Base-by-base conservation (phyloP, 345 rosid species). In the Eutrema japonicum region DNA sequence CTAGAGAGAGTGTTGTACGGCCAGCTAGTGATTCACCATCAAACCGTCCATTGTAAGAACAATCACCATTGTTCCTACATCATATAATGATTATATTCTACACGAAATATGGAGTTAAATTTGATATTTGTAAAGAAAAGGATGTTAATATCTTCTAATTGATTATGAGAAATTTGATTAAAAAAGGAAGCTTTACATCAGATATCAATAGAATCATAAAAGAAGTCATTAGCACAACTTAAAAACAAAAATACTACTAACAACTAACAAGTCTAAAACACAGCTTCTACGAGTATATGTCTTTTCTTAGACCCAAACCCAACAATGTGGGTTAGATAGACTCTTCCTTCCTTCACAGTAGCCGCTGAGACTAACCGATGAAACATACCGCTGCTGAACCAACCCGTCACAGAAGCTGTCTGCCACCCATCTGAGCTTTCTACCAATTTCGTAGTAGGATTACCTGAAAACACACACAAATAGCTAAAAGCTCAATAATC, bases 371-470 rank as follows among this genome's bases (percentile, higher is more conserved):
- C 89, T 77, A 94, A 11, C 57, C 97, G 74, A 68, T 91, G 96
- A 11, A 56, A 65, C 8, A 90, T 87, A 16, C 97, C 93, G 54
- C 74, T 80, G 43, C 70, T 79, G 47, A 88, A 94, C 79, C 71
- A 84, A 3, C 80, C 88, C 1, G 83, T 84, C 4, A 91, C 78
- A 0, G 88, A 51, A 59, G 95, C 98, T 2, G 89, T 91, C 73
- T 71, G 70, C 98, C 98, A 94, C 47, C 93, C 93, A 8, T 94
- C 92, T 0, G 79, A 57, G 84, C 97, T 86, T 89, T 91, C 91
- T 1, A 94, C 85, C 65, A 94, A 50, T 77, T 91, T 83, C 29
- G 82, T 84, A 0, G 91, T 83, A 26, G 90, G 92, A 32, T 76
- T 91, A 46, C 97, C 98, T 0, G 64, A 68, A 51, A 67, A 27